A percentile compares a stretch with the other conserved stretches of the same genome.
phyloP scores from a whole-genome alignment of 257 asterid species.

The Nicotiana knightiana region DNA sequence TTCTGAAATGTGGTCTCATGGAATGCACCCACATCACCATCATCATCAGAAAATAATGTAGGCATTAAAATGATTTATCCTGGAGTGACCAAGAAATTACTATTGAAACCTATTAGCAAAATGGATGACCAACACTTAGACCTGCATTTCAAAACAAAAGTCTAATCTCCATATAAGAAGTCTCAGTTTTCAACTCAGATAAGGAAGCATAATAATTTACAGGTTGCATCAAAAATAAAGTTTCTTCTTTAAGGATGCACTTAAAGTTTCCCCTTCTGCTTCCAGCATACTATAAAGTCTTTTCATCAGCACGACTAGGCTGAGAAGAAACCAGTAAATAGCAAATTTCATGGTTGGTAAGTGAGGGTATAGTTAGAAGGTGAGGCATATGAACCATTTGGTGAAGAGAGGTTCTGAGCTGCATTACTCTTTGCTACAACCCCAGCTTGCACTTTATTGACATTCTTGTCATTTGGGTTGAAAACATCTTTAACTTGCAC shows the following conservation, averaged over 20 bases:
- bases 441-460: slow-evolving; percentile 29
- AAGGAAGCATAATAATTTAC: neutral
- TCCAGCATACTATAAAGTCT: neutral
- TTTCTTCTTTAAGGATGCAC: neutral
- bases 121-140: neutral
- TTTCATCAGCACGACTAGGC: neutral
- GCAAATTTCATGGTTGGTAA: slow-evolving; percentile 33
- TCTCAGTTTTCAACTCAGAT: neutral
- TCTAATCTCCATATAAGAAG: neutral
- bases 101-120: neutral
- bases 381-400: slow-evolving; percentile 36
- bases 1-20: neutral
- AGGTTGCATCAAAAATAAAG: neutral
- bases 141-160: neutral
- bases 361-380: slow-evolving; percentile 31
- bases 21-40: neutral
- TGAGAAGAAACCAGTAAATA: neutral
- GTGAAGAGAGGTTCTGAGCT: slow-evolving; percentile 37
- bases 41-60: neutral
- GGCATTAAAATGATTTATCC: neutral
- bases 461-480: slow-evolving; percentile 23
- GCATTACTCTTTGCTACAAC: slow-evolving; percentile 24
- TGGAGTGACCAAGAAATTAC: neutral
- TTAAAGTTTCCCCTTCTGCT: slow-evolving; percentile 4
- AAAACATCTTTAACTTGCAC: slow-evolving; percentile 36